A percentile compares a stretch with the other conserved stretches of the same genome.
Evolutionary conservation across 306 rosid species (phyloP).

Genomic region (Gastrolobium bilobum): DNA sequence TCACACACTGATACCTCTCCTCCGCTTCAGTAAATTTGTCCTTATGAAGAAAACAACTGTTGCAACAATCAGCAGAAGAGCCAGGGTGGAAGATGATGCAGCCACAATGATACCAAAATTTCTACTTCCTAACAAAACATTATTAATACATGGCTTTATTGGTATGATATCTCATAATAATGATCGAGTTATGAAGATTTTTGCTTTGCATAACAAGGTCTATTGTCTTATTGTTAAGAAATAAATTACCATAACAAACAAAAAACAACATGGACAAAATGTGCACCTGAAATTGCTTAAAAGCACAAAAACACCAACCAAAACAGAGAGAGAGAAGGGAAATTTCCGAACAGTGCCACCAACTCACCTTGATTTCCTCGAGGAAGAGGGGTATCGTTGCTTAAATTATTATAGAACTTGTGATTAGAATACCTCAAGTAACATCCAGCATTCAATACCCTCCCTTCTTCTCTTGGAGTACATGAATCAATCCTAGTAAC

Average conservation of each 20-base stretch:
- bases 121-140: slow-evolving; percentile 28
- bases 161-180: not conserved
- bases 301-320: not conserved
- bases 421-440: slow-evolving; percentile 42
- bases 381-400: not conserved
- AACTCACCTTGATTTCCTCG: slow-evolving; percentile 34
- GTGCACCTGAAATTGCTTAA: not conserved
- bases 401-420: slow-evolving; percentile 41
- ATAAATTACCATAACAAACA: slow-evolving; percentile 2
- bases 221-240: not conserved
- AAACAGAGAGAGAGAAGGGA: not conserved
- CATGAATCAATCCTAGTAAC: slow-evolving; percentile 41
- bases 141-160: slow-evolving; percentile 19
- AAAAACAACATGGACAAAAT: not conserved
- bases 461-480: slow-evolving; percentile 39
- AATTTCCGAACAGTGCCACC: not conserved
- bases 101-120: slow-evolving; percentile 36
- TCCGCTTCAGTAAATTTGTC: slow-evolving; percentile 15
- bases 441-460: slow-evolving; percentile 45
- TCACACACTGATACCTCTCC: slow-evolving; percentile 42
- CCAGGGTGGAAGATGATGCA: slow-evolving; percentile 33
- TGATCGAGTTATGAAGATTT: not conserved
- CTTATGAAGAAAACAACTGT: slow-evolving; percentile 38
- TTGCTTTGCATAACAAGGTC: not conserved
- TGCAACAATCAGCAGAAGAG: slow-evolving; percentile 34